Percentiles rank a stretch among this genome's conserved stretches.
These are phyloP conservation scores for Calendula officinalis DNA, from an alignment of 129 eudicot species.

Conservation along the genomic window DNA sequence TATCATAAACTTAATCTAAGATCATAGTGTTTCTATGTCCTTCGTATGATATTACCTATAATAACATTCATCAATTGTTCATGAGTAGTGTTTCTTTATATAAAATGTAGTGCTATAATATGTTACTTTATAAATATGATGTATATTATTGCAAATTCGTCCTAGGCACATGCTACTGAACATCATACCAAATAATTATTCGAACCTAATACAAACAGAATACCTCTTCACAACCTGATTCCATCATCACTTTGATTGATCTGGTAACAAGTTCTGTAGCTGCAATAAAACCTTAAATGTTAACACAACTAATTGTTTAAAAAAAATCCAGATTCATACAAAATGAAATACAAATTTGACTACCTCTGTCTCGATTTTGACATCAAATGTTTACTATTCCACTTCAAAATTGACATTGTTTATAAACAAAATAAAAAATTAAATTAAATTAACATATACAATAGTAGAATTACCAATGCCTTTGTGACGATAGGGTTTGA, in stretches of 20 bases:
- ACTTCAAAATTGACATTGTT: neutral
- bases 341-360: neutral
- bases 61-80: no score
- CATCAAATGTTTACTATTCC: neutral
- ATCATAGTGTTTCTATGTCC: no score
- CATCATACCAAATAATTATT: neutral
- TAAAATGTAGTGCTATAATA: no score
- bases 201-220: neutral
- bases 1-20: no score
- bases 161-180: no score
- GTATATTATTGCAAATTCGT: no score
- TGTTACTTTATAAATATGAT: no score
- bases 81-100: no score
- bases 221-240: conserved; percentile 99
- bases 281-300: conserved; percentile 33
- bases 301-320: neutral
- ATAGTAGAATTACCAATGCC: conserved; percentile 62
- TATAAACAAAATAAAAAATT: neutral
- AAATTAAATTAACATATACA: no score
- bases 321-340: neutral
- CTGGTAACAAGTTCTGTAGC: conserved; percentile 95
- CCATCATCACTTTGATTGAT: conserved; percentile 93
- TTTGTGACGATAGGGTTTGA: conserved; percentile 76
- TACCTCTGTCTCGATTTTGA: neutral
- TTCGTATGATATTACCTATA: no score